Evolutionary conservation across 2,329 filamentous ascomycete genomes (phyloP), one percentile per base, ranked within the genome.

Genomic region (Fusarium decemcellulare): DNA sequence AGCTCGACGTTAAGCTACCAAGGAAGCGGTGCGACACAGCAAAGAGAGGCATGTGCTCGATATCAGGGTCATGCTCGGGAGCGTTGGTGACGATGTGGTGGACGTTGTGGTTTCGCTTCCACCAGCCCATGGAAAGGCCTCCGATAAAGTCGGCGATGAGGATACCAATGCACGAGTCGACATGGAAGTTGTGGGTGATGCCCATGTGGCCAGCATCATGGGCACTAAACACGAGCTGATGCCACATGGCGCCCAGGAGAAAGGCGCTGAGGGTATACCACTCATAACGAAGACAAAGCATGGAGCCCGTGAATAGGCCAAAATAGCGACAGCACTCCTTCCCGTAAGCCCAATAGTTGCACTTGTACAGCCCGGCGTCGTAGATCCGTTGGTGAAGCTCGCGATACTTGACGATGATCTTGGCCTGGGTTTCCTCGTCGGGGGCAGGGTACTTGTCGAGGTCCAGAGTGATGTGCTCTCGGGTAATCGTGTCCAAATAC

Each of bases 191-290:
- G 80, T 98, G 95, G 3, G 96, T 99, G 74, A 99, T 97, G 71
- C 93, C 96, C 92, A 98, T 97, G 80, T 99, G 96, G 8, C 94
- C 95, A 53, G 95, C 93, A 84, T 99, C 96, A 80, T 99, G 96
- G 65, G 93, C 96, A 1, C 92, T 91, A 77, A 99, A 99, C 54
- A 95, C 92, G 30, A 98, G 87, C 78, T 98, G 96, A 77, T 98
- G 96, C 95, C 96, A 98, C 76, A 97, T 87, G 67, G 88, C 85
- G 18, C 95, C 96, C 4, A 98, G 85, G 72, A 91, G 94, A 51
- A 93, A 78, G 2, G 89, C 94, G 60, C 93, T 93, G 3, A 87
- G 82, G 50, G 82, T 84, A 75, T 93, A 95, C 88, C 91, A 93
- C 37, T 86, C 86, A 75, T 82, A 83, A 15, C 80, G 85, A 18